Conservation (phyloP, 2,329 filamentous ascomycete genomes). For the Fusarium gaditjirri region DNA sequence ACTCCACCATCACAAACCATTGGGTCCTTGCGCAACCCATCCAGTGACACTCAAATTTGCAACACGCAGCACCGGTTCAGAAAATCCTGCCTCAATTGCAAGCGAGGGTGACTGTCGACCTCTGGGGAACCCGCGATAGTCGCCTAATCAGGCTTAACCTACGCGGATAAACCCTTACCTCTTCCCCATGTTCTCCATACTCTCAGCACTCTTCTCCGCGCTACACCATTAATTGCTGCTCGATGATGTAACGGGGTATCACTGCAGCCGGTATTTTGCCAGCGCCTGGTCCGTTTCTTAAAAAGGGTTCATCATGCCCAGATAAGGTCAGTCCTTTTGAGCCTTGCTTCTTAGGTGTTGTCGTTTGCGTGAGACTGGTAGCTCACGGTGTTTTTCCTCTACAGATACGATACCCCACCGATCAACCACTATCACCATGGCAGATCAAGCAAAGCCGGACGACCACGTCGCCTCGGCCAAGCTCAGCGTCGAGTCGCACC, state of each 20-base stretch:
- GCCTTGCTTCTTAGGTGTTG: neutral
- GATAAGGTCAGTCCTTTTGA: neutral
- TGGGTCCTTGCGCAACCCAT: neutral
- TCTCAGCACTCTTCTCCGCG: constrained; percentile 2
- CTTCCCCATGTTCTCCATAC: constrained; percentile 25
- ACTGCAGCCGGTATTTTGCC: neutral
- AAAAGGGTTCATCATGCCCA: constrained; percentile 6
- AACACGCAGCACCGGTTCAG: neutral
- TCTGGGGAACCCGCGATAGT: neutral
- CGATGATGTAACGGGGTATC: constrained; percentile 21
- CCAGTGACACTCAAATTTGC: constrained; percentile 26
- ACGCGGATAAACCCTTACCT: constrained; percentile 7
- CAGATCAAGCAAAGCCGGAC: constrained; percentile 23
- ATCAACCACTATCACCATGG: constrained; percentile 1
- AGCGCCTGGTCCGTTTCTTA: neutral
- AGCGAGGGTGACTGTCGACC: constrained; percentile 25
- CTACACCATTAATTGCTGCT: neutral
- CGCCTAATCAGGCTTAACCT: neutral
- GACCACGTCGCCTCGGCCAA: constrained; percentile 31
- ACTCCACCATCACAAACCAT: neutral
- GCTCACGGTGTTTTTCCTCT: neutral
- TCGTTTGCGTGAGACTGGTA: constrained; percentile 6
- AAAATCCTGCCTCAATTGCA: neutral
- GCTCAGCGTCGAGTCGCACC: constrained; percentile 30
- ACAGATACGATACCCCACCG: neutral